phyloP scores from a whole-genome alignment of 1,284 basidiomycete species.

The Schizophyllum amplum region DNA sequence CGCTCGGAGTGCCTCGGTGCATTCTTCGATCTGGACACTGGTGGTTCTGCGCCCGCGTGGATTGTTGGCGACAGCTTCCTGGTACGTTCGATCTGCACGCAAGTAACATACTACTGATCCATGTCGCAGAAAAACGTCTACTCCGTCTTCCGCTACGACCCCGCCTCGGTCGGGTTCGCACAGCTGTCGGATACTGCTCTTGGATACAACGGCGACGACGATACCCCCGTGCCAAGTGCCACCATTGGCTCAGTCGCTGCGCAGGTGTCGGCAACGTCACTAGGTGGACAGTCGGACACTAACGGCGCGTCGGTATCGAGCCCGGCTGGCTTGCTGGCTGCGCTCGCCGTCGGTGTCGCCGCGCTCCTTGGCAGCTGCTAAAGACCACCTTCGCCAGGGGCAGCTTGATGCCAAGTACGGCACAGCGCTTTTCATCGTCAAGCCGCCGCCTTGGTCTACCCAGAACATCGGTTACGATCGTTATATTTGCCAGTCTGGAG shows the following conservation, averaged over 20 bases:
- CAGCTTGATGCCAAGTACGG: neutral
- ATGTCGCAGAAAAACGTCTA: slow-evolving; percentile 76
- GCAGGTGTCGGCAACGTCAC: slow-evolving; percentile 31
- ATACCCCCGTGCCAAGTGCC: slow-evolving; percentile 34
- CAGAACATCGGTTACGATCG: no score
- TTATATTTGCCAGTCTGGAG: no score
- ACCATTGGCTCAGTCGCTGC: slow-evolving; percentile 45
- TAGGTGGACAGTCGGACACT: neutral
- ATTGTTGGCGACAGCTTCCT: slow-evolving; percentile 94
- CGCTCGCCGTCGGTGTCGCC: neutral
- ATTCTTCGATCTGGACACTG: slow-evolving; percentile 66
- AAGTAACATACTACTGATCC: neutral
- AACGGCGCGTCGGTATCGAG: neutral
- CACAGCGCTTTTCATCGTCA: neutral
- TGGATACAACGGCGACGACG: slow-evolving; percentile 32
- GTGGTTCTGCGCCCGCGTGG: slow-evolving; percentile 62
- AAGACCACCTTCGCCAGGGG: neutral
- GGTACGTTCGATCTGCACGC: slow-evolving; percentile 30
- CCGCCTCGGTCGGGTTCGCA: slow-evolving; percentile 81
- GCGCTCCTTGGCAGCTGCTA: neutral
- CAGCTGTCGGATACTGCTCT: slow-evolving; percentile 43
- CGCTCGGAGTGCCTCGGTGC: slow-evolving; percentile 69
- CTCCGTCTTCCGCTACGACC: slow-evolving; percentile 72
- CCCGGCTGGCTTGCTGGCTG: neutral
- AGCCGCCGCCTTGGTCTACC: no score